Conservation (phyloP, 2,329 filamentous ascomycete genomes). For the Verticillium tricorpus region DNA sequence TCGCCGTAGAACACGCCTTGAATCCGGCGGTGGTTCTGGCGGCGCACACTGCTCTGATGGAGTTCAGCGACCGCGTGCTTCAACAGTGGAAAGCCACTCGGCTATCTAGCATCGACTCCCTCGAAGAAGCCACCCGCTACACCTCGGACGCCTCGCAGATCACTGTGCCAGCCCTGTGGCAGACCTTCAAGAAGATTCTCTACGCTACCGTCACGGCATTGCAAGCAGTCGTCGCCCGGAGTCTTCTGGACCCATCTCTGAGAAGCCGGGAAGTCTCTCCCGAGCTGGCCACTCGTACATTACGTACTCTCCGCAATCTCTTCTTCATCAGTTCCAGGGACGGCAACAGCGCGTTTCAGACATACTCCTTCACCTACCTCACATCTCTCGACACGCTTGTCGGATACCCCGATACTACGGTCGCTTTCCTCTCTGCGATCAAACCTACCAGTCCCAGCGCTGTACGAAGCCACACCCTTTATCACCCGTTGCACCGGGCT, state of each 20-base stretch:
- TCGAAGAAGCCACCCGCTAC: constrained; percentile 60
- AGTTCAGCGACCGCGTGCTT: constrained; percentile 62
- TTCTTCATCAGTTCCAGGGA: constrained; percentile 78
- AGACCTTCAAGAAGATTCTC: constrained; percentile 67
- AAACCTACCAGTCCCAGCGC: constrained; percentile 41
- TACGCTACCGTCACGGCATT: constrained; percentile 72
- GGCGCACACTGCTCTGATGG: constrained; percentile 57
- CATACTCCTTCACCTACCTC: constrained; percentile 79
- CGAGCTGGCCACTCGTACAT: constrained; percentile 62
- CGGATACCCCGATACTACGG: constrained; percentile 61
- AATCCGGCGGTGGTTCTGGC: constrained; percentile 41
- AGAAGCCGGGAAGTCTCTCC: constrained; percentile 47
- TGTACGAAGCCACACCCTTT: constrained; percentile 54
- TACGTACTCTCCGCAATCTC: constrained; percentile 71
- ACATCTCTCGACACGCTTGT: constrained; percentile 77
- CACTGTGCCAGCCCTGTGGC: constrained; percentile 71
- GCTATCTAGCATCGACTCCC: constrained; percentile 66
- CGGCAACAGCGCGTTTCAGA: constrained; percentile 70
- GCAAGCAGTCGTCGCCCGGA: constrained; percentile 67
- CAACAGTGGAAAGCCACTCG: constrained; percentile 72
- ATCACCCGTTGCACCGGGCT: constrained; percentile 49
- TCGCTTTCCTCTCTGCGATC: constrained; percentile 63
- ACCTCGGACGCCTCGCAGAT: constrained; percentile 59
- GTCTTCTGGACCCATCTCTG: constrained; percentile 46
- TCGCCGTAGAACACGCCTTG: constrained; percentile 53